Evolutionary conservation across 176 grass and related monocot genomes (phyloP).

Genomic region (Secale cereale): DNA sequence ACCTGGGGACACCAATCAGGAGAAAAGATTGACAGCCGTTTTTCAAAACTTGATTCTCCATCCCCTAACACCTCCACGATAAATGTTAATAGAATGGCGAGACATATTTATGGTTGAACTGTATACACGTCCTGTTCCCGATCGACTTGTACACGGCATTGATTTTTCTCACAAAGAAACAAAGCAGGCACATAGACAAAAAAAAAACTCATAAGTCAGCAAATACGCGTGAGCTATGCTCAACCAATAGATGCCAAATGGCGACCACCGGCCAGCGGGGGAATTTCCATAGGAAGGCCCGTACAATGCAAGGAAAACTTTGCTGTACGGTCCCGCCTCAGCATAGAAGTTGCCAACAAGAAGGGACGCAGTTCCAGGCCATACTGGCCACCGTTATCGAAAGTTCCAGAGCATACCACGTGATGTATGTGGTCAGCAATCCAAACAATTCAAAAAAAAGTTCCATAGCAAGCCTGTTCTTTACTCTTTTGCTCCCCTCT

Average conservation of each 20-base stretch:
- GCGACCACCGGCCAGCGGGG: background rate
- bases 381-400: background rate
- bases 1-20: too few species aligned
- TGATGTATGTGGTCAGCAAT: too few species aligned
- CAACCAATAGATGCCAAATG: conserved; percentile 1
- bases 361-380: background rate
- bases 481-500: background rate
- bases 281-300: conserved; percentile 13
- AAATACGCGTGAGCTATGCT: background rate
- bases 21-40: too few species aligned
- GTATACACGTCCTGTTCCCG: background rate
- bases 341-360: conserved; percentile 13
- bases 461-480: conserved; percentile 5
- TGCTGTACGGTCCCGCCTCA: background rate
- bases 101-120: background rate
- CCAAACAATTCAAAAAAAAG: background rate
- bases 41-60: background rate
- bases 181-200: background rate
- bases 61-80: background rate
- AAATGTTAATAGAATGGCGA: background rate
- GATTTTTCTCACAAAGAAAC: background rate
- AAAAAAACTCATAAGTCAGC: background rate
- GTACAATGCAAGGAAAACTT: conserved; percentile 1
- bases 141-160: background rate
- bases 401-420: conserved; percentile 17